A percentile compares a stretch with the other conserved stretches of the same genome.
These are phyloP conservation scores for Rugonectria rugulosa DNA, from an alignment of 2,329 filamentous ascomycete species.

Conservation along the genomic window DNA sequence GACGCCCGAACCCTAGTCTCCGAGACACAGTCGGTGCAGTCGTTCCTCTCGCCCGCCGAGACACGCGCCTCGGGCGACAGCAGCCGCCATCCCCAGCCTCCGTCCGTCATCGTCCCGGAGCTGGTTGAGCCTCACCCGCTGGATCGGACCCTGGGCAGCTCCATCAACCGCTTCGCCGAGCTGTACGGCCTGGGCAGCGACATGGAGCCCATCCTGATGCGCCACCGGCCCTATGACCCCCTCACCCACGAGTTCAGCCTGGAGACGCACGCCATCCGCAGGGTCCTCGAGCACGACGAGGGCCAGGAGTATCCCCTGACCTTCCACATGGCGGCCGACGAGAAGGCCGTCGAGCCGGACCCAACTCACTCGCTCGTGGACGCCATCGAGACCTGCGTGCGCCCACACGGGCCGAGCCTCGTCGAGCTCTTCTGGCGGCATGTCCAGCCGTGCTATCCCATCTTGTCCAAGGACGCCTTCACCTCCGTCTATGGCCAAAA, in stretches of 20 bases:
- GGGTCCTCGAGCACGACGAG: slow-evolving; percentile 60
- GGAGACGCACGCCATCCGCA: slow-evolving; percentile 67
- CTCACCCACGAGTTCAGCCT: slow-evolving; percentile 50
- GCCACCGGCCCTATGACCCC: slow-evolving; percentile 60
- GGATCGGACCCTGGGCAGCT: slow-evolving; percentile 36
- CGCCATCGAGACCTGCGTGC: slow-evolving; percentile 65
- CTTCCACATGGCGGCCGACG: slow-evolving; percentile 44
- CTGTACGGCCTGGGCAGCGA: slow-evolving; percentile 45
- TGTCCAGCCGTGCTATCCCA: slow-evolving; percentile 60
- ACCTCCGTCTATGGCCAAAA: slow-evolving; percentile 59
- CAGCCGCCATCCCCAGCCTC: slow-evolving; percentile 18
- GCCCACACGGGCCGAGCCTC: slow-evolving; percentile 64
- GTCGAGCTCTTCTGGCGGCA: slow-evolving; percentile 70
- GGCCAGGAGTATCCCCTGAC: slow-evolving; percentile 43
- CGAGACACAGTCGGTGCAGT: slow-evolving; percentile 32
- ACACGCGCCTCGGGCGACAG: slow-evolving; percentile 38
- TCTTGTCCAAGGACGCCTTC: slow-evolving; percentile 62
- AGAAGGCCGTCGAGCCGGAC: slow-evolving; percentile 40
- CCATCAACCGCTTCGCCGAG: slow-evolving; percentile 39
- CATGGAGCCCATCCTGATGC: slow-evolving; percentile 46
- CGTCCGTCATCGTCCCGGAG: slow-evolving; percentile 28
- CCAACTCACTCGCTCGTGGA: slow-evolving; percentile 37
- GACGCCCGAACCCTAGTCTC: slow-evolving; percentile 34
- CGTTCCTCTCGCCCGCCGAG: slow-evolving; percentile 37
- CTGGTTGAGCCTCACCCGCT: slow-evolving; percentile 24